Evolutionary conservation across 2,329 filamentous ascomycete species (phyloP).

Genomic region (Fusarium staphyleae): DNA sequence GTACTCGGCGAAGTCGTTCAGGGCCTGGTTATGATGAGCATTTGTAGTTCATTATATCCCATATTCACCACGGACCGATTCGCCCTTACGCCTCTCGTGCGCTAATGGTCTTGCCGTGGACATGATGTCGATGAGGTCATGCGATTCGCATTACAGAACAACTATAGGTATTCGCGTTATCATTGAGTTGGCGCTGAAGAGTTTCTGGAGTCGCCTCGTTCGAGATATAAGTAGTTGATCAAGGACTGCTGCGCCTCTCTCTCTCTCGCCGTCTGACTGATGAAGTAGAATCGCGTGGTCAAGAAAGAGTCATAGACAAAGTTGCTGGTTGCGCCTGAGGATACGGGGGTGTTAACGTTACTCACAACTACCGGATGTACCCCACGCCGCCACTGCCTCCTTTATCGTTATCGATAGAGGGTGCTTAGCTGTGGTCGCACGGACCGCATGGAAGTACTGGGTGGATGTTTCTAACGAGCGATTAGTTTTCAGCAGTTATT

Average conservation of each 20-base stretch:
- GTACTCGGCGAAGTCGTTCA: slow-evolving; percentile 97
- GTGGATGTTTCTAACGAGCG: neutral
- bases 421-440: slow-evolving; percentile 13
- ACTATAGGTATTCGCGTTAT: slow-evolving; percentile 40
- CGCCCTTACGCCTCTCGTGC: slow-evolving; percentile 85
- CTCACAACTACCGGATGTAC: slow-evolving; percentile 20
- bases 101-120: slow-evolving; percentile 67
- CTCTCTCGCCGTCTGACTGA: slow-evolving; percentile 37
- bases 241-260: slow-evolving; percentile 34
- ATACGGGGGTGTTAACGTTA: slow-evolving; percentile 38
- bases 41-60: neutral
- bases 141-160: slow-evolving; percentile 27
- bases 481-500: neutral
- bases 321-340: slow-evolving; percentile 8
- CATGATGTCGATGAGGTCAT: slow-evolving; percentile 53
- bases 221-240: slow-evolving; percentile 18
- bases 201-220: neutral
- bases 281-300: slow-evolving; percentile 9
- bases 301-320: slow-evolving; percentile 40
- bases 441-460: neutral
- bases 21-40: slow-evolving; percentile 58
- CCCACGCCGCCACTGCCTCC: slow-evolving; percentile 1
- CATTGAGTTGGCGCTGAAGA: slow-evolving; percentile 34
- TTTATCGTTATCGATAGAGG: slow-evolving; percentile 32
- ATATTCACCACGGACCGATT: slow-evolving; percentile 66